Conservation (phyloP, 2,329 filamentous ascomycete genomes). For the Aspergillus pseudonomiae region DNA sequence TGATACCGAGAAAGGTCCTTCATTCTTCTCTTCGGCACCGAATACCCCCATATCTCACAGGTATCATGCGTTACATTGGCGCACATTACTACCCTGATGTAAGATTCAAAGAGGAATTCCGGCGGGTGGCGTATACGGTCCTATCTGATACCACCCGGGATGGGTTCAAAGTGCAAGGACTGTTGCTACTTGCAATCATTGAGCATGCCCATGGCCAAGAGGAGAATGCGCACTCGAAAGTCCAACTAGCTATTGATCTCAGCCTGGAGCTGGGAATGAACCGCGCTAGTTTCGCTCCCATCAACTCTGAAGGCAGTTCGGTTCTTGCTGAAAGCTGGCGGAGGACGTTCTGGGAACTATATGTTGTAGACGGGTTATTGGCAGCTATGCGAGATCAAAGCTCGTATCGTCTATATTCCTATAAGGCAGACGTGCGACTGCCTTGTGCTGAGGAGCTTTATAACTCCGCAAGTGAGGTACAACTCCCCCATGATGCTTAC, state of each 20-base stretch:
- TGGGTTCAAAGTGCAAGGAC: slow-evolving; percentile 36
- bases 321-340: slow-evolving; percentile 80
- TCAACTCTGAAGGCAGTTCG: slow-evolving; percentile 53
- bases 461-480: slow-evolving; percentile 19
- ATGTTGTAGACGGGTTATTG: slow-evolving; percentile 75
- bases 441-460: slow-evolving; percentile 73
- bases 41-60: slow-evolving; percentile 47
- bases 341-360: slow-evolving; percentile 83
- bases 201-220: slow-evolving; percentile 33
- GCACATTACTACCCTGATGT: slow-evolving; percentile 50
- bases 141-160: slow-evolving; percentile 21
- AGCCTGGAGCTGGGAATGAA: slow-evolving; percentile 75
- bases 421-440: slow-evolving; percentile 65
- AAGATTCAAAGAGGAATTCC: slow-evolving; percentile 24
- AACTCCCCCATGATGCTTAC: background rate
- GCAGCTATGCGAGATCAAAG: slow-evolving; percentile 60
- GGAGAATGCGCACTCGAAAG: slow-evolving; percentile 31
- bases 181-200: slow-evolving; percentile 34
- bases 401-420: slow-evolving; percentile 28
- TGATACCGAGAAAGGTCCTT: slow-evolving; percentile 46
- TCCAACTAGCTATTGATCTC: slow-evolving; percentile 67
- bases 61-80: slow-evolving; percentile 55
- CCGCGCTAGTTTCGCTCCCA: slow-evolving; percentile 57
- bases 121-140: slow-evolving; percentile 17
- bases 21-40: slow-evolving; percentile 28